These are phyloP conservation scores for Phytomonas sp. DNA, from an alignment of 208 protist species.

Conservation along the genomic window DNA sequence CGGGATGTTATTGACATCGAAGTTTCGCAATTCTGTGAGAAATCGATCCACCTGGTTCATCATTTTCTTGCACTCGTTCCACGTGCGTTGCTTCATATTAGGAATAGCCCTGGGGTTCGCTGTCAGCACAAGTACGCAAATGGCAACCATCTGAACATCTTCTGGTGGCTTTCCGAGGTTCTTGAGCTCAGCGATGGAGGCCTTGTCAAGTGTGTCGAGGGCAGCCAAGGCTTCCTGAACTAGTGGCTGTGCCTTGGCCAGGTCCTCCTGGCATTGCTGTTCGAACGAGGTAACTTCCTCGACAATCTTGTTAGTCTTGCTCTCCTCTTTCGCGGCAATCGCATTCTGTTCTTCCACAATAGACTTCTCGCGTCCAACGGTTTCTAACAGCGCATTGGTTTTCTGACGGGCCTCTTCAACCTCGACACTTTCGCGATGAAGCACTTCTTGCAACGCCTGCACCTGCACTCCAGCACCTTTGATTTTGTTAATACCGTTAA, in stretches of 20 bases:
- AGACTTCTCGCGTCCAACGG: slow-evolving; percentile 92
- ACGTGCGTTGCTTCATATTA: slow-evolving; percentile 86
- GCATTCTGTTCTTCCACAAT: slow-evolving; percentile 93
- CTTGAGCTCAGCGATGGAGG: slow-evolving; percentile 95
- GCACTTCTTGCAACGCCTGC: slow-evolving; percentile 82
- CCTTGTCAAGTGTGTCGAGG: slow-evolving; percentile 97
- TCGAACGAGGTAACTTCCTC: slow-evolving; percentile 87
- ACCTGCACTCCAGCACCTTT: slow-evolving; percentile 89
- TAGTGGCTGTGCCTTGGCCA: slow-evolving; percentile 91
- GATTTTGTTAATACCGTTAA: slow-evolving; percentile 92
- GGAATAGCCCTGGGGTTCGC: slow-evolving; percentile 88
- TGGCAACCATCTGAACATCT: slow-evolving; percentile 93
- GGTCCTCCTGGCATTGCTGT: slow-evolving; percentile 80
- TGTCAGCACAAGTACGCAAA: slow-evolving; percentile 93
- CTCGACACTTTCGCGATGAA: slow-evolving; percentile 88
- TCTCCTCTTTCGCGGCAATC: slow-evolving; percentile 92
- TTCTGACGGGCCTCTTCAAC: slow-evolving; percentile 93
- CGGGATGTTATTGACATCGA: slow-evolving; percentile 96
- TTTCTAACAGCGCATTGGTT: slow-evolving; percentile 92
- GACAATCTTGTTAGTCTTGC: slow-evolving; percentile 94
- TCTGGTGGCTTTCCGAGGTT: slow-evolving; percentile 94
- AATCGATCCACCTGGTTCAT: slow-evolving; percentile 95
- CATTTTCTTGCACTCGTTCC: slow-evolving; percentile 96
- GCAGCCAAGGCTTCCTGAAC: slow-evolving; percentile 93
- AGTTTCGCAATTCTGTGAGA: slow-evolving; percentile 88